These are phyloP conservation scores for Angophora floribunda DNA, from an alignment of 345 rosid genomes.

Conservation along the genomic window DNA sequence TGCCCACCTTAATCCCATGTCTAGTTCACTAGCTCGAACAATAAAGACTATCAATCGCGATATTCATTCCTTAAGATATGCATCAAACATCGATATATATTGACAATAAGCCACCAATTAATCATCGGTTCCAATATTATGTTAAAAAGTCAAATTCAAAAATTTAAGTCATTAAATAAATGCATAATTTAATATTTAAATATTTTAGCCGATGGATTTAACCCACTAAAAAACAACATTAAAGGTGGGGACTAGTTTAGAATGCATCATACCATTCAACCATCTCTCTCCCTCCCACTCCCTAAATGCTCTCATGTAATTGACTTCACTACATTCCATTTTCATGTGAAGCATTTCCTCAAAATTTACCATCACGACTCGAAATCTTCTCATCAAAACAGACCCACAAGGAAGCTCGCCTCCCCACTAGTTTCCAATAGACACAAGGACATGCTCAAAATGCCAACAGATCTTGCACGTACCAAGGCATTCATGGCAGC, in stretches of 20 bases:
- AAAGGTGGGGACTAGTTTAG: neutral
- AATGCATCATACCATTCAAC: neutral
- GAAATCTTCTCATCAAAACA: neutral
- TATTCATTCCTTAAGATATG: neutral
- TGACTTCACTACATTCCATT: neutral
- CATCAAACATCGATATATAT: neutral
- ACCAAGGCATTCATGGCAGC: neutral
- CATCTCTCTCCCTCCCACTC: neutral
- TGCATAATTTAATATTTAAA: neutral
- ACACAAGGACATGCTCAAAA: neutral
- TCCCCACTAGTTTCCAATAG: neutral
- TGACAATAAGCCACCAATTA: neutral
- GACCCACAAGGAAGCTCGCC: neutral
- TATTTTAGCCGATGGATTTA: neutral
- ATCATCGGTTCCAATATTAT: too few relatives aligned
- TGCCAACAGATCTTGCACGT: neutral
- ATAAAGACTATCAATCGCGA: neutral
- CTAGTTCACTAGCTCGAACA: neutral
- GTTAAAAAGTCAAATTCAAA: neutral
- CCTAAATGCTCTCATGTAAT: neutral
- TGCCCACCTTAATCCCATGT: neutral
- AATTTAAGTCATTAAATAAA: neutral
- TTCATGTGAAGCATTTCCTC: neutral
- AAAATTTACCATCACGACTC: neutral
- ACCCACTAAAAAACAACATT: neutral